phyloP scores from a whole-genome alignment of 805 yeast genomes.

The Lipomyces chichibuensis region DNA sequence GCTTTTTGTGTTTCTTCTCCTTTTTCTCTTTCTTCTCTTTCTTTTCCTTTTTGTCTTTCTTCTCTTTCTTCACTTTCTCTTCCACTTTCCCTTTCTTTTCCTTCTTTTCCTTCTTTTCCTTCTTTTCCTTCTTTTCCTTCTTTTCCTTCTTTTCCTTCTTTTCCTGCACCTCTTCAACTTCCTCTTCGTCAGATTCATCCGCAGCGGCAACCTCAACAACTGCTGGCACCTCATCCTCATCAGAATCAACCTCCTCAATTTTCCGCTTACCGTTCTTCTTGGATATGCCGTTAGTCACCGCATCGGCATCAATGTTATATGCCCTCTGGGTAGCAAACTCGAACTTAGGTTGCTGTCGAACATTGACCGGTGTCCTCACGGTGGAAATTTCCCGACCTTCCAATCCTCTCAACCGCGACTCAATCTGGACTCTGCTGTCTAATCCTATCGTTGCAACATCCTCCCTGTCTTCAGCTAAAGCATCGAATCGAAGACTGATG shows the following conservation, averaged over 20 bases:
- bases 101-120: slow-evolving; percentile 38
- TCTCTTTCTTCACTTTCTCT: slow-evolving; percentile 41
- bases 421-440: slow-evolving; percentile 89
- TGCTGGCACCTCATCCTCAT: slow-evolving; percentile 46
- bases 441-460: slow-evolving; percentile 94
- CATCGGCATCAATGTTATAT: slow-evolving; percentile 95
- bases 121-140: slow-evolving; percentile 39
- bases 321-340: slow-evolving; percentile 82
- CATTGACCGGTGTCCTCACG: slow-evolving; percentile 66
- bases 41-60: slow-evolving; percentile 34
- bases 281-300: slow-evolving; percentile 65
- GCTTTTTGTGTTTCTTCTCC: slow-evolving; percentile 37
- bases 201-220: slow-evolving; percentile 34
- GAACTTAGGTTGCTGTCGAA: slow-evolving; percentile 76
- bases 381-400: slow-evolving; percentile 93
- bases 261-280: slow-evolving; percentile 39
- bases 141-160: slow-evolving; percentile 43
- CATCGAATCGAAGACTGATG: slow-evolving; percentile 94
- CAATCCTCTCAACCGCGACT: slow-evolving; percentile 87
- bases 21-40: slow-evolving; percentile 39
- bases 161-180: slow-evolving; percentile 52
- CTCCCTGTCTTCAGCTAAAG: slow-evolving; percentile 94
- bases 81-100: slow-evolving; percentile 43
- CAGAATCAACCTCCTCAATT: slow-evolving; percentile 37
- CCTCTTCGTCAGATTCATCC: slow-evolving; percentile 6